phyloP scores from a whole-genome alignment of 306 rosid genomes.

The Gillenia trifoliata region DNA sequence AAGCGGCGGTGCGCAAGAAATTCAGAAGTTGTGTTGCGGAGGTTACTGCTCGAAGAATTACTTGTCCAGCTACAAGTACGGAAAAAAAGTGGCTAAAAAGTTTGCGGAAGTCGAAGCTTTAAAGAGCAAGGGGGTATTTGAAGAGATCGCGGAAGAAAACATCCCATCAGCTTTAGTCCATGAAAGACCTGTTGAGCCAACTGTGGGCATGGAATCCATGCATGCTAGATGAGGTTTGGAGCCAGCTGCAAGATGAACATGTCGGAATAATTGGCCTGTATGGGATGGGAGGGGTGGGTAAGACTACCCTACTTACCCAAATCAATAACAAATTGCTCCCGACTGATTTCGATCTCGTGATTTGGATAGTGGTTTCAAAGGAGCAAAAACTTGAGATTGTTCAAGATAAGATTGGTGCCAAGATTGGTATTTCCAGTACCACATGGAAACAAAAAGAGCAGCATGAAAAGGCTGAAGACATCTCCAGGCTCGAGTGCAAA shows the following conservation, averaged over 20 bases:
- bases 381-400: conserved; percentile 7
- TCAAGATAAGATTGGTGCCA: neutral
- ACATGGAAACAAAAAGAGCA: neutral
- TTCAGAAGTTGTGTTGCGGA: neutral
- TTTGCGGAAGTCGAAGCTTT: neutral
- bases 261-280: conserved; percentile 23
- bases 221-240: too few species aligned
- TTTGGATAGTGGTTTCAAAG: conserved; percentile 24
- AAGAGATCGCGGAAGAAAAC: neutral
- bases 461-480: neutral
- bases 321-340: too few species aligned
- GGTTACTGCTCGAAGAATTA: neutral
- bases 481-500: neutral
- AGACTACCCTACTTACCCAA: neutral
- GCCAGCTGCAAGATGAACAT: too few species aligned
- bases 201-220: too few species aligned
- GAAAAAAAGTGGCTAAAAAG: neutral
- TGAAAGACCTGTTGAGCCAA: too few species aligned
- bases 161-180: neutral
- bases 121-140: neutral
- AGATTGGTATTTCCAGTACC: neutral
- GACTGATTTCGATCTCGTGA: neutral
- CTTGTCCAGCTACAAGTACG: neutral
- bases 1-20: neutral
- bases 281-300: conserved; percentile 29